Evolutionary conservation across 352 stramenopile species (phyloP).

Genomic region (Phytophthora lateralis): DNA sequence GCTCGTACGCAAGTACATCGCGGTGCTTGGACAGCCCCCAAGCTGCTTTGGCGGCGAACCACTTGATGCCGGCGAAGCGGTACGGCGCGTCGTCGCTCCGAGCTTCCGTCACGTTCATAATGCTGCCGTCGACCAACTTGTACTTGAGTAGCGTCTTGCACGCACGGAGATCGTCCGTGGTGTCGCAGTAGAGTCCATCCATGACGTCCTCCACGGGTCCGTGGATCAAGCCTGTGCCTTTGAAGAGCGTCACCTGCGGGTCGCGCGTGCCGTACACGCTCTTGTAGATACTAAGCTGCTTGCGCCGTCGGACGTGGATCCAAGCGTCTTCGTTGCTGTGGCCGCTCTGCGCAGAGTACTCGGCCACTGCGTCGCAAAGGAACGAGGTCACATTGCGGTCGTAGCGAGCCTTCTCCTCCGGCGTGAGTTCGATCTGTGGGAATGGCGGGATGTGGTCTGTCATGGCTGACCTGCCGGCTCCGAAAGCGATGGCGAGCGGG

Average conservation of each 20-base stretch:
- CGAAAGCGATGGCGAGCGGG: slow-evolving; percentile 8
- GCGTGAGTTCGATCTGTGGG: slow-evolving; percentile 43
- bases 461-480: slow-evolving; percentile 24
- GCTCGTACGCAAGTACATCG: slow-evolving; percentile 52
- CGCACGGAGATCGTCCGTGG: slow-evolving; percentile 46
- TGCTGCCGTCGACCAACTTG: slow-evolving; percentile 45
- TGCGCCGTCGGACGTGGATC: slow-evolving; percentile 45
- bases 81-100: slow-evolving; percentile 41
- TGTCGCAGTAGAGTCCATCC: slow-evolving; percentile 57
- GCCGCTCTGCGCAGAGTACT: slow-evolving; percentile 38
- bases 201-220: slow-evolving; percentile 49
- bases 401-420: slow-evolving; percentile 40
- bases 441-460: slow-evolving; percentile 37
- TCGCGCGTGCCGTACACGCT: slow-evolving; percentile 47
- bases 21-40: slow-evolving; percentile 48
- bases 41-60: slow-evolving; percentile 44
- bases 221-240: slow-evolving; percentile 41
- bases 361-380: slow-evolving; percentile 41
- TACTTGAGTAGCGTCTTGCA: slow-evolving; percentile 51
- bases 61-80: slow-evolving; percentile 57
- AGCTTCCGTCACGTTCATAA: slow-evolving; percentile 48
- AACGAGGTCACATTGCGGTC: slow-evolving; percentile 46
- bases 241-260: slow-evolving; percentile 48
- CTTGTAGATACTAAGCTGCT: slow-evolving; percentile 53
- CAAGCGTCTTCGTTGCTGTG: slow-evolving; percentile 47